Evolutionary conservation across 306 rosid species (phyloP).

Genomic region (Quercus bicolor): DNA sequence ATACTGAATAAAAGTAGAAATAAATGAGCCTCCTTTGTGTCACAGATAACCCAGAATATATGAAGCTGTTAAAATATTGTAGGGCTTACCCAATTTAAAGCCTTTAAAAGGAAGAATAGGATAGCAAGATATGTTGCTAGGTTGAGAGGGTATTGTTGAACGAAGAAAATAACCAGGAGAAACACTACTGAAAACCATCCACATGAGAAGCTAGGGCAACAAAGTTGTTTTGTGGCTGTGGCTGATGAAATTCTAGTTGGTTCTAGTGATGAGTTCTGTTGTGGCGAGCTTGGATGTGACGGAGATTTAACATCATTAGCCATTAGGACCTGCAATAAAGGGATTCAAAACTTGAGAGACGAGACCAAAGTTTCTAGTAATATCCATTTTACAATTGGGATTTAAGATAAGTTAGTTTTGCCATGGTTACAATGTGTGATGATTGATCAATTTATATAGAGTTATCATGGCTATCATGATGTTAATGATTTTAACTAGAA

Average conservation of each 20-base stretch:
- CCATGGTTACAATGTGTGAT: no score
- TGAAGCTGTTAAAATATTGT: no score
- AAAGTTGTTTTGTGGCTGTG: neutral
- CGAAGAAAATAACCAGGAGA: neutral
- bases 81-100: no score
- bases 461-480: neutral
- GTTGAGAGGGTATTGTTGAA: no score
- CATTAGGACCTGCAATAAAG: slow-evolving; percentile 12
- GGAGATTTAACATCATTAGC: slow-evolving; percentile 17
- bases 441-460: neutral
- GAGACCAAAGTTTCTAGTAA: neutral
- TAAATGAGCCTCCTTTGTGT: no score
- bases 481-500: neutral
- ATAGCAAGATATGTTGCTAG: no score
- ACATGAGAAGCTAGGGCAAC: slow-evolving; percentile 14
- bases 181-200: neutral
- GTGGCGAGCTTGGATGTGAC: neutral
- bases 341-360: neutral
- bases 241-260: slow-evolving; percentile 2
- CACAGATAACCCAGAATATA: no score
- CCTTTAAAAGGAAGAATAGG: no score
- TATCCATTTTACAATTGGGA: neutral
- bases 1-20: no score
- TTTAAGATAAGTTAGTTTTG: no score
- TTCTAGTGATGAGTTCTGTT: slow-evolving; percentile 12